These are phyloP conservation scores for Wilhelminamyces savonicus DNA, from an alignment of 805 yeast species.

Conservation along the genomic window DNA sequence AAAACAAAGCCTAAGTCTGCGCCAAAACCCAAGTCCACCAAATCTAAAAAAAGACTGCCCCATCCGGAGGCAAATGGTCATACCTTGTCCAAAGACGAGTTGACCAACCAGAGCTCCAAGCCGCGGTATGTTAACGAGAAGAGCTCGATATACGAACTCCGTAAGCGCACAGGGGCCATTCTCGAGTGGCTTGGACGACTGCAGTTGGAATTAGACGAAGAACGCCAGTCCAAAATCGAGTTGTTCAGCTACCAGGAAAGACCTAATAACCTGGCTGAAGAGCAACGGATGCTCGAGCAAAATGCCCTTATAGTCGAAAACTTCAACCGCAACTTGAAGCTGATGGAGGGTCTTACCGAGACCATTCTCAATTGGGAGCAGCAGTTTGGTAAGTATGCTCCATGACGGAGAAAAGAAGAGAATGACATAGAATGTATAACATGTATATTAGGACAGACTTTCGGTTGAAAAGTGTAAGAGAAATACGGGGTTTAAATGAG, in stretches of 20 bases:
- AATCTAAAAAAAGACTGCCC: too few relatives aligned
- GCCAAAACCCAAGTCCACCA: slow-evolving; percentile 3
- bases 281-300: slow-evolving; percentile 16
- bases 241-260: slow-evolving; percentile 42
- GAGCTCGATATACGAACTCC: slow-evolving; percentile 74
- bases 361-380: slow-evolving; percentile 77
- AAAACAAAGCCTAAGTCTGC: slow-evolving; percentile 1
- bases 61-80: too few relatives aligned
- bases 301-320: slow-evolving; percentile 27
- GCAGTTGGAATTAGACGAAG: slow-evolving; percentile 74
- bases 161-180: slow-evolving; percentile 82
- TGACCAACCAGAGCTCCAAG: slow-evolving; percentile 64
- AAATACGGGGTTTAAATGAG: too few relatives aligned
- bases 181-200: slow-evolving; percentile 86
- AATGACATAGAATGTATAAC: too few relatives aligned
- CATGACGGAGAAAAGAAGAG: slow-evolving; percentile 10
- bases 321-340: slow-evolving; percentile 52
- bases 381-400: slow-evolving; percentile 50
- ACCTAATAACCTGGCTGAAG: slow-evolving; percentile 8
- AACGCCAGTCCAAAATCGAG: slow-evolving; percentile 51
- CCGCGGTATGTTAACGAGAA: slow-evolving; percentile 80
- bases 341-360: slow-evolving; percentile 70
- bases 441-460: too few relatives aligned
- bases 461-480: too few relatives aligned
- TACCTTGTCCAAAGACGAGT: slow-evolving; percentile 31